Evolutionary conservation across 2,329 filamentous ascomycete species (phyloP), one percentile per base, ranked within the genome.

Genomic region (Cladophialophora carrionii): DNA sequence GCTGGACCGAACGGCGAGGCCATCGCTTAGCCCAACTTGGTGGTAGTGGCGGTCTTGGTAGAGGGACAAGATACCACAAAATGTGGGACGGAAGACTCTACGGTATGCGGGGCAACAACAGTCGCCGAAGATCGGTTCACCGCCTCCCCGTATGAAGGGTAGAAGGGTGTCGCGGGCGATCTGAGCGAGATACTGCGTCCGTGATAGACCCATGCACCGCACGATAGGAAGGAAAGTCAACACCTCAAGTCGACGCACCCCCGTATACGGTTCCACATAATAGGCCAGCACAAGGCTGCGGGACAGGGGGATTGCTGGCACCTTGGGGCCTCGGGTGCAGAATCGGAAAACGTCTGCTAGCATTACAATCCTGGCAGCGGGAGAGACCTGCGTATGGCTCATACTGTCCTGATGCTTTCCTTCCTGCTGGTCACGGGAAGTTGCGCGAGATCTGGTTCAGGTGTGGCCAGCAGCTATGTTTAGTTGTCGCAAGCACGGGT

Each of bases 201-300:
- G 12, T 5, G 34, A 37, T 17, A 37, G 10, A 12, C 4, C 1
- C 10, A 14, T 37, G 34, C 46, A 49, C 17, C 4, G 6, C 46
- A 3, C n/a, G 8, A 10, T 8, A n/a, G 24, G n/a, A 49, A 12
- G 20, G 46, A 26, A 26, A 26, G 14, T 51, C 17, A 26, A 26
- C 22, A 51, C 0, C 17, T 14, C 4, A 7, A n/a, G 48, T 26
- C 24, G 32, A 24, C 20, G 37, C 20, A 29, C 26, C 26, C 26
- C 26, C 26, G 26, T 29, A 4, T n/a, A 8, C 4, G 34, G 54
- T 17, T 41, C 54, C 54, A 43, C 54, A 41, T 26, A 9, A 26
- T n/a, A 43, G 46, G 12, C 20, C 32, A 32, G 24, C 20, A 26
- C 54, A 46, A 57, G 54, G 54, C 54, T 57, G 54, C n/a, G 32